Percentiles rank a stretch among this genome's conserved stretches.
Conservation (phyloP, 2,329 filamentous ascomycete species). For the Colletotrichum melonis region DNA sequence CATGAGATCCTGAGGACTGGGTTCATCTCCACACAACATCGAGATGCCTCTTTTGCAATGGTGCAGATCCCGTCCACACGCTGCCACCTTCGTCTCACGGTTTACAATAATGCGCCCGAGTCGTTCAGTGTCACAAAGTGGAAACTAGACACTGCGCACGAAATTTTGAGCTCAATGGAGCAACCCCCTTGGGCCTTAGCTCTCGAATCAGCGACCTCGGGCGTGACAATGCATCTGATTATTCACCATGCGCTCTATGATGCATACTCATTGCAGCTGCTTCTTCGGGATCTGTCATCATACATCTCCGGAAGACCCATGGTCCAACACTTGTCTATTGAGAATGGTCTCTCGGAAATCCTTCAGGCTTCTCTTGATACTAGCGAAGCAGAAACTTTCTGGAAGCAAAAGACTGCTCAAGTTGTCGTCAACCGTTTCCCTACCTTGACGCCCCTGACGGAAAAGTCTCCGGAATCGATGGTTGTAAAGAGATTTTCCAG, state of each 20-base stretch:
- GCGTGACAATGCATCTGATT: constrained; percentile 54
- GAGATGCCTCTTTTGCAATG: constrained; percentile 78
- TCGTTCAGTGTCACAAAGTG: constrained; percentile 49
- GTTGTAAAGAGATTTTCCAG: background rate
- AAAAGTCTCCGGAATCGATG: constrained; percentile 36
- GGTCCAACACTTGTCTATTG: constrained; percentile 39
- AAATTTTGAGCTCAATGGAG: constrained; percentile 58
- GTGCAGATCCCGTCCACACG: constrained; percentile 61
- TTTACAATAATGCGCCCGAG: constrained; percentile 19
- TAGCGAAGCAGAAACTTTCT: constrained; percentile 64
- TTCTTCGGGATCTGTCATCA: constrained; percentile 69
- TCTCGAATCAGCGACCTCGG: constrained; percentile 50
- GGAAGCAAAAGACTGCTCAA: constrained; percentile 66
- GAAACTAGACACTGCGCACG: constrained; percentile 45
- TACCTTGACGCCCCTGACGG: constrained; percentile 72
- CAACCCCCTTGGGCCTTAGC: constrained; percentile 72
- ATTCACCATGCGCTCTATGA: constrained; percentile 90
- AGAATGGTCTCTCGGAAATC: constrained; percentile 54
- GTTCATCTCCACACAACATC: constrained; percentile 72
- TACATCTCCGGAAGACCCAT: constrained; percentile 40
- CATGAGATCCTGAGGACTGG: constrained; percentile 83
- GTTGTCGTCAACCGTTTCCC: constrained; percentile 79
- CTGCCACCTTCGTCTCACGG: constrained; percentile 37
- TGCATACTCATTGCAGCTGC: constrained; percentile 75
- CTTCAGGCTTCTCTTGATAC: constrained; percentile 46